Evolutionary conservation across 2,329 filamentous ascomycete species (phyloP).

Genomic region (Cyanodermella asteris): DNA sequence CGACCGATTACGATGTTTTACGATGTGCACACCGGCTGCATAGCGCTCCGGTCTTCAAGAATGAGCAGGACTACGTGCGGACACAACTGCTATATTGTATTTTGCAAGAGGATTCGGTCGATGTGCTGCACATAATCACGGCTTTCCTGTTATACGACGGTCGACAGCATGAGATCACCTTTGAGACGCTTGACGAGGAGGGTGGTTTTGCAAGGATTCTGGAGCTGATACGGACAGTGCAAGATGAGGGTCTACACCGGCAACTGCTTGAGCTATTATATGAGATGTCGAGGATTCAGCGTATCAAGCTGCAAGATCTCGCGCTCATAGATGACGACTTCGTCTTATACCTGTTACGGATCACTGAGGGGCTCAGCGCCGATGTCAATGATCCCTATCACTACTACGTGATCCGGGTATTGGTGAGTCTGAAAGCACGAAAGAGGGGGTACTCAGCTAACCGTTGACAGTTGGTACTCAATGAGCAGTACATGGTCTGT

Average conservation of each 20-base stretch:
- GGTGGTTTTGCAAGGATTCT: slow-evolving; percentile 65
- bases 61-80: slow-evolving; percentile 68
- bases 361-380: slow-evolving; percentile 72
- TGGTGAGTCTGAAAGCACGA: slow-evolving; percentile 45
- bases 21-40: slow-evolving; percentile 62
- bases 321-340: slow-evolving; percentile 52
- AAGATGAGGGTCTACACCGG: slow-evolving; percentile 52
- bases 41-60: slow-evolving; percentile 48
- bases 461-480: slow-evolving; percentile 56
- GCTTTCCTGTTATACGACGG: slow-evolving; percentile 78
- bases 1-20: slow-evolving; percentile 57
- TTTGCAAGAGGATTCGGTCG: slow-evolving; percentile 62
- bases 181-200: slow-evolving; percentile 72
- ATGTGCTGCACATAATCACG: slow-evolving; percentile 59
- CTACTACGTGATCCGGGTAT: slow-evolving; percentile 77
- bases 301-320: slow-evolving; percentile 55
- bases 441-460: slow-evolving; percentile 7
- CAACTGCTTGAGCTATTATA: slow-evolving; percentile 75
- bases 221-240: slow-evolving; percentile 50
- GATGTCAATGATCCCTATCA: slow-evolving; percentile 87
- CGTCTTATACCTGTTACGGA: slow-evolving; percentile 58
- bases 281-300: slow-evolving; percentile 88
- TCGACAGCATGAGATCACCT: slow-evolving; percentile 51
- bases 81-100: slow-evolving; percentile 83
- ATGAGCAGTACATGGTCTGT: slow-evolving; percentile 92